Evolutionary conservation across 257 asterid genomes (phyloP), one percentile per base, ranked within the genome.

Genomic region (Cordia subcordata): DNA sequence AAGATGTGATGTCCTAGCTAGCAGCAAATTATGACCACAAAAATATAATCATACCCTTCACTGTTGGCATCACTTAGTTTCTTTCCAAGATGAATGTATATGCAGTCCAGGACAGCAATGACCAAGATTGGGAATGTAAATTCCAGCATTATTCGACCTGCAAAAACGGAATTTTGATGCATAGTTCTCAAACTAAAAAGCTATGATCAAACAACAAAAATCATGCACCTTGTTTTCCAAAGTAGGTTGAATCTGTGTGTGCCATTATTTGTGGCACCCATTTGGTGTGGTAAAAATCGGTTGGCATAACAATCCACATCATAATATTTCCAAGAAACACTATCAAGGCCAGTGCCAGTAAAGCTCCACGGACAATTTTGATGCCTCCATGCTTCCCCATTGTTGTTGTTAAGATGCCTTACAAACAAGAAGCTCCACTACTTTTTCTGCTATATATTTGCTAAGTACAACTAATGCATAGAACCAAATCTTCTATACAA

Each of bases 171-270:
- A 19, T 22, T 5, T n/a, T n/a, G n/a, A n/a, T n/a, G n/a, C n/a
- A n/a, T n/a, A n/a, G n/a, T n/a, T n/a, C 42, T 27, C 17, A 27
- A 51, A 17, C 4, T 5, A n/a, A 12, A 16, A 17, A 13, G 27
- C 0, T 11, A n/a, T 39, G 10, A 23, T 8, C 10, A 49, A 13
- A 13, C 16, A 11, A 14, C 22, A 21, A 32, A 35, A 60, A 49
- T 11, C 0, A 33, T 52, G 23, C 49, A 87, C 96, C 98, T 79
- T 85, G 92, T 38, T 81, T 58, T 67, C 96, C 98, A 61, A 85
- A 91, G 73, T 64, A 91, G 55, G 98, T 88, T 73, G 98, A 64
- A 40, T 71, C 54, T 19, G 86, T 61, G 10, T 69, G 19, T 10
- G 75, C 57, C 64, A 73, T 68, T 63, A 91, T 71, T 57, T 68